Conservation (phyloP, 2,329 filamentous ascomycete species). For the Cladosporium sp. region DNA sequence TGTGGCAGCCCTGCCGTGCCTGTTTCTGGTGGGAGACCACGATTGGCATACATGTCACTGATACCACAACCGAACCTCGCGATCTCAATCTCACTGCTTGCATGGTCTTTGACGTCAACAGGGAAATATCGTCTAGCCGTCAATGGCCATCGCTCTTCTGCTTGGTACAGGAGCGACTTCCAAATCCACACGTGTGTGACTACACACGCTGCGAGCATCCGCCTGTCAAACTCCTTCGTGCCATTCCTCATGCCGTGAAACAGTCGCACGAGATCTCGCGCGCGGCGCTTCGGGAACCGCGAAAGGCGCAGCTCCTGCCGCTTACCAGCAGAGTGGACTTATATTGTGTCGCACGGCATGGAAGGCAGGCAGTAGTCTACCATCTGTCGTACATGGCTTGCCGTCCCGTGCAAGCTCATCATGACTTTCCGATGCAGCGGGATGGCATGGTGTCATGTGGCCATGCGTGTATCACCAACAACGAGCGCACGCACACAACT, state of each 20-base stretch:
- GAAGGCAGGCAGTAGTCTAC: constrained; percentile 3
- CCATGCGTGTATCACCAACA: constrained; percentile 1
- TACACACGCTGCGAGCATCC: neutral
- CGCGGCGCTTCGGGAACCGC: constrained; percentile 4
- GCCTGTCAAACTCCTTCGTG: constrained; percentile 7
- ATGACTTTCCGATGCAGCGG: neutral
- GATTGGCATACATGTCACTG: neutral
- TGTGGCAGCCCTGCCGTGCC: neutral
- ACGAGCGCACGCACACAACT: neutral
- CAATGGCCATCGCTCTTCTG: neutral
- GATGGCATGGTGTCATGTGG: constrained; percentile 5
- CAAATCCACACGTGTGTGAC: neutral
- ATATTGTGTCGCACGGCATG: neutral
- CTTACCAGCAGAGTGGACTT: neutral
- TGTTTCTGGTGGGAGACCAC: neutral
- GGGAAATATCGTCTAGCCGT: neutral
- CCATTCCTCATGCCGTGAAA: neutral
- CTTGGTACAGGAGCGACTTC: neutral
- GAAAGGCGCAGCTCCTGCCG: neutral
- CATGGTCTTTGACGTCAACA: constrained; percentile 1
- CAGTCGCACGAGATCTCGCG: constrained; percentile 9
- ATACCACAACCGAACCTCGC: neutral
- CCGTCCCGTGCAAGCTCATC: neutral
- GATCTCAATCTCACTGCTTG: neutral
- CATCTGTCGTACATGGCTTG: neutral